A percentile compares a stretch with the other conserved stretches of the same genome.
Evolutionary conservation across 2,329 filamentous ascomycete species (phyloP).

Genomic region (Talaromyces sp.): DNA sequence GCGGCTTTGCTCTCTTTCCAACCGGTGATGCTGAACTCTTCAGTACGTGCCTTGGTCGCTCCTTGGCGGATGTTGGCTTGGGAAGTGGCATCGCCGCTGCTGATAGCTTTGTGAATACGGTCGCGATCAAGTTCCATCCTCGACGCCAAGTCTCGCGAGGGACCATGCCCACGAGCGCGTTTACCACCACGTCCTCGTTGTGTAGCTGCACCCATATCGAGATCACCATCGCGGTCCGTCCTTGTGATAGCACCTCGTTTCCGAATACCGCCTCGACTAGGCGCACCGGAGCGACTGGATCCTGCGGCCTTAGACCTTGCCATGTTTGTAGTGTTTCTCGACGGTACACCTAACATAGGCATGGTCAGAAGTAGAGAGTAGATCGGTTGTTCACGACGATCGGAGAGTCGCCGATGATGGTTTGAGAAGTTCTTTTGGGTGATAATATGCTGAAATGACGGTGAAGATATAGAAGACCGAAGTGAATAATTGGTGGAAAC

Average conservation of each 20-base stretch:
- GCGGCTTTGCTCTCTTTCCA: constrained; percentile 67
- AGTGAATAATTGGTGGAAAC: neutral
- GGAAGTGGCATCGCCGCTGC: constrained; percentile 31
- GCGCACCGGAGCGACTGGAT: constrained; percentile 28
- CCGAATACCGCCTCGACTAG: constrained; percentile 50
- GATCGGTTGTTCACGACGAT: neutral
- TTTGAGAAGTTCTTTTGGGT: neutral
- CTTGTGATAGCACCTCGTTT: constrained; percentile 44
- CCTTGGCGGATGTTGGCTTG: constrained; percentile 42
- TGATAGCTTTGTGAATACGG: constrained; percentile 34
- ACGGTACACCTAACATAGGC: constrained; percentile 17
- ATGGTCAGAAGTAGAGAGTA: constrained; percentile 7
- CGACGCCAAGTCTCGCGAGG: constrained; percentile 25
- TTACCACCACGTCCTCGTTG: constrained; percentile 34
- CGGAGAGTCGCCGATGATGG: neutral
- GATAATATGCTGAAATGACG: neutral
- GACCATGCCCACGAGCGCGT: constrained; percentile 32
- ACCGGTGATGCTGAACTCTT: constrained; percentile 53
- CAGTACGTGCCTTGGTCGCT: constrained; percentile 29
- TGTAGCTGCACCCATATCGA: constrained; percentile 51
- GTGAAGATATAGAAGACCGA: neutral
- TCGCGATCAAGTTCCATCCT: constrained; percentile 22
- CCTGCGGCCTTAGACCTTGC: constrained; percentile 31
- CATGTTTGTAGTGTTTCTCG: constrained; percentile 27
- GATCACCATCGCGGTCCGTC: constrained; percentile 60